Evolutionary conservation across 164 flowering plant species (phyloP).

Genomic region (Hamamelis virginiana): DNA sequence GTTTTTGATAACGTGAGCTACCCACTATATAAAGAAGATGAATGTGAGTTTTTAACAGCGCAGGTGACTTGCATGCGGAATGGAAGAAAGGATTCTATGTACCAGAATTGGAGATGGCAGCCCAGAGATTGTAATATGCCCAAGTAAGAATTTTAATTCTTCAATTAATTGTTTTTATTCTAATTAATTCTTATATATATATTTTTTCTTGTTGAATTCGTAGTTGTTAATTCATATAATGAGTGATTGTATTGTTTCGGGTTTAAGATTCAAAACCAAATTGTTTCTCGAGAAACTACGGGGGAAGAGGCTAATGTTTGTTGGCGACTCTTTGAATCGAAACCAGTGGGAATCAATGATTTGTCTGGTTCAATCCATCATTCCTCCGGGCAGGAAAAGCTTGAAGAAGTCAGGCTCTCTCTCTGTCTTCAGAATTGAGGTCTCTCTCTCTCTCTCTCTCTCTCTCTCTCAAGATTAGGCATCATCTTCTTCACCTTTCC

Average conservation of each 20-base stretch:
- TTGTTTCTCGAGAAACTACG: slow-evolving; percentile 76
- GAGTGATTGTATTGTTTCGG: neutral
- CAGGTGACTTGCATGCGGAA: slow-evolving; percentile 91
- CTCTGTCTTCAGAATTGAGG: slow-evolving; percentile 77
- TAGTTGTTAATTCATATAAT: neutral
- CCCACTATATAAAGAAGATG: slow-evolving; percentile 80
- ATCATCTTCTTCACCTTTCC: slow-evolving; percentile 1
- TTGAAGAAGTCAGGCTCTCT: slow-evolving; percentile 74
- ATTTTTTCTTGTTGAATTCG: neutral
- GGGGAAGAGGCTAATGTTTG: slow-evolving; percentile 91
- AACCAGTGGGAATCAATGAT: slow-evolving; percentile 99
- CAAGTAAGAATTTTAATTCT: slow-evolving; percentile 31
- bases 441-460: slow-evolving; percentile 18
- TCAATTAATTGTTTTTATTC: no score
- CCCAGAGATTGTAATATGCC: slow-evolving; percentile 83
- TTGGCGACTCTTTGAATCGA: slow-evolving; percentile 93
- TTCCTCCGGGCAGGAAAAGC: slow-evolving; percentile 75
- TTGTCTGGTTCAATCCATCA: slow-evolving; percentile 77
- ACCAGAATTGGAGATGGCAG: slow-evolving; percentile 96
- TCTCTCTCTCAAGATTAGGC: no score
- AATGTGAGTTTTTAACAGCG: slow-evolving; percentile 79
- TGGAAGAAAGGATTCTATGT: slow-evolving; percentile 78
- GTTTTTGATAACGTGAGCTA: slow-evolving; percentile 69
- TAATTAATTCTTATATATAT: no score
- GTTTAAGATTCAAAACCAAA: slow-evolving; percentile 64